These are phyloP conservation scores for Micractinium conductrix DNA, from an alignment of 139 green algal genomes.

Conservation along the genomic window DNA sequence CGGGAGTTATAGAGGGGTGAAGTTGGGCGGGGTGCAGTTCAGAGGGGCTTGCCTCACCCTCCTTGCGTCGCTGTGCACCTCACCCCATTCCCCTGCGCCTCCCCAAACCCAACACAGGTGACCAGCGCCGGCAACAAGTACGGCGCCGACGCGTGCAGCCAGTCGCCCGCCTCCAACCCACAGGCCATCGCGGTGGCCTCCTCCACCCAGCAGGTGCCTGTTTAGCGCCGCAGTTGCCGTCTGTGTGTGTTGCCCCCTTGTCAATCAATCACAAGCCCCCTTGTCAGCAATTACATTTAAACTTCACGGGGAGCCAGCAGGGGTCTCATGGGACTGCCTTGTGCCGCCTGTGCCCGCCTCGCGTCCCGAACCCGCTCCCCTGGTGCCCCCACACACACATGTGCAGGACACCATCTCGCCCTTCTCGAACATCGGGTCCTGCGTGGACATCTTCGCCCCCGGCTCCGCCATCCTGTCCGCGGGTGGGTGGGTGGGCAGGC, in stretches of 20 bases:
- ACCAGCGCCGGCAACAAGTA: conserved; percentile 63
- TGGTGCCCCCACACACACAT: too few relatives aligned
- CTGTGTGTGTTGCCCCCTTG: too few relatives aligned
- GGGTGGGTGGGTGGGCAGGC: too few relatives aligned
- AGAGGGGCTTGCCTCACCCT: too few relatives aligned
- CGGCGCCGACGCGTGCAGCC: conserved; percentile 63
- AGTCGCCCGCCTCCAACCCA: conserved; percentile 52
- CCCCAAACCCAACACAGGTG: conserved; percentile 10
- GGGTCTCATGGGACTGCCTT: too few relatives aligned
- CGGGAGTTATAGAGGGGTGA: not conserved
- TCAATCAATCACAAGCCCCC: too few relatives aligned
- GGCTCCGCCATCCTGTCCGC: conserved; percentile 37
- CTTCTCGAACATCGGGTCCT: conserved; percentile 75
- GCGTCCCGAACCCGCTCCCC: too few relatives aligned
- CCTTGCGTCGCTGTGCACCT: not conserved
- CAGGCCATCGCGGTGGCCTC: conserved; percentile 62
- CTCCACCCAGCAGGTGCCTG: not conserved
- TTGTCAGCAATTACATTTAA: too few relatives aligned
- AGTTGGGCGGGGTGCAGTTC: too few relatives aligned
- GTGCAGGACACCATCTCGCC: conserved; percentile 53
- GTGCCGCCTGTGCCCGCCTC: too few relatives aligned
- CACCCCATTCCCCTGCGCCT: not conserved
- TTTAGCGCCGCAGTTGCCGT: not conserved
- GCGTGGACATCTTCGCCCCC: conserved; percentile 73
- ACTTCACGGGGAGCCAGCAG: too few relatives aligned